phyloP scores from a whole-genome alignment of 2,329 filamentous ascomycete species.

The Neurospora sp. region DNA sequence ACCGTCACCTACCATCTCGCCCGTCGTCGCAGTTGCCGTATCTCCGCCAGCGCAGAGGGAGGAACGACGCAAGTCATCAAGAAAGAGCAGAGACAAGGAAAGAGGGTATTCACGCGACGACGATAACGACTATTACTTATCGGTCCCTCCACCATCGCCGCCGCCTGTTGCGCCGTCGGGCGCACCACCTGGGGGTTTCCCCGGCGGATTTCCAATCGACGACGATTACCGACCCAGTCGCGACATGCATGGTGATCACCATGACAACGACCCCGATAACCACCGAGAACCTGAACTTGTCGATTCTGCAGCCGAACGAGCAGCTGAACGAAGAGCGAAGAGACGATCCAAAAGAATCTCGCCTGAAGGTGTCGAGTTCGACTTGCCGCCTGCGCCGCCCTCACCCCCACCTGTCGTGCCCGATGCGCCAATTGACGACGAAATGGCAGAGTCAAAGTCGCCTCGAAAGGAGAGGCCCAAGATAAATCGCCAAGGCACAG shows the following conservation, averaged over 20 bases:
- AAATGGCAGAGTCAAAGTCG: constrained; percentile 31
- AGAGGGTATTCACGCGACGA: constrained; percentile 1
- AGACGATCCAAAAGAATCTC: constrained; percentile 33
- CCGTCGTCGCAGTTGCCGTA: constrained; percentile 15
- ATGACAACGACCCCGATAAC: constrained; percentile 19
- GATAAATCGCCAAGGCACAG: constrained; percentile 57
- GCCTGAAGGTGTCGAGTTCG: constrained; percentile 22
- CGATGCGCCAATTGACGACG: constrained; percentile 28
- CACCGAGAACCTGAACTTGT: constrained; percentile 42
- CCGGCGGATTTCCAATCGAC: constrained; percentile 49
- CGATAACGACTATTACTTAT: constrained; percentile 16
- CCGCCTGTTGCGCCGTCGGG: constrained; percentile 11
- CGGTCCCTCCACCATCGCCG: constrained; percentile 11
- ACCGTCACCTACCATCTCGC: constrained; percentile 25
- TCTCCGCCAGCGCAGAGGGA: constrained; percentile 21
- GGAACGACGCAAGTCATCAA: constrained; percentile 28
- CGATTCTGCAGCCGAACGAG: constrained; percentile 28
- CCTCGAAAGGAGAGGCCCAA: constrained; percentile 68
- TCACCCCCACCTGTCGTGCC: constrained; percentile 37
- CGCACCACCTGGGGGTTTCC: constrained; percentile 27
- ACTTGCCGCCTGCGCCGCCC: constrained; percentile 28
- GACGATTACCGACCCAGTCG: constrained; percentile 28
- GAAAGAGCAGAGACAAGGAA: constrained; percentile 28
- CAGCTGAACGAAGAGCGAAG: constrained; percentile 27
- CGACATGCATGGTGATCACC: constrained; percentile 19